phyloP scores from a whole-genome alignment of 2,329 filamentous ascomycete genomes.

The Neocatenulostroma microsporum region DNA sequence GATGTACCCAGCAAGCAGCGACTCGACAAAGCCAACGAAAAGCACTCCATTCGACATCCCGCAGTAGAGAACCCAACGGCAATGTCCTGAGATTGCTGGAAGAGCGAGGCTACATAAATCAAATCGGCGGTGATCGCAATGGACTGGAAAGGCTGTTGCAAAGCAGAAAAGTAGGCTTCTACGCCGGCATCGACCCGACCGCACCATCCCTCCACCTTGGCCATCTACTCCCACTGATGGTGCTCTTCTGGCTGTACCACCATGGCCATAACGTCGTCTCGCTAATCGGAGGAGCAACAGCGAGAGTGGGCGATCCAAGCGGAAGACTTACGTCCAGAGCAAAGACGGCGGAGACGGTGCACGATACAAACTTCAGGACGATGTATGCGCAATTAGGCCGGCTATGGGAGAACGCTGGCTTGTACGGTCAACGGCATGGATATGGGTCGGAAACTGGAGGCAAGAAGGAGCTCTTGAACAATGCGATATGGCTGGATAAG shows the following conservation, averaged over 20 bases:
- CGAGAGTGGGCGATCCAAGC: slow-evolving; percentile 70
- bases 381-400: slow-evolving; percentile 63
- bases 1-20: neutral
- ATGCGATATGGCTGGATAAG: slow-evolving; percentile 72
- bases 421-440: slow-evolving; percentile 57
- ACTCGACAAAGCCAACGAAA: neutral
- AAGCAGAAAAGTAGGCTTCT: slow-evolving; percentile 60
- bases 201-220: slow-evolving; percentile 72
- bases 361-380: slow-evolving; percentile 57
- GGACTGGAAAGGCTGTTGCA: slow-evolving; percentile 58
- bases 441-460: slow-evolving; percentile 50
- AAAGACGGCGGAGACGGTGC: slow-evolving; percentile 44
- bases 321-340: slow-evolving; percentile 57
- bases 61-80: too few relatives aligned
- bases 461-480: slow-evolving; percentile 65
- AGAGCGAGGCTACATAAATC: slow-evolving; percentile 65
- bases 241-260: slow-evolving; percentile 75
- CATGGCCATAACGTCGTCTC: slow-evolving; percentile 62
- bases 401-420: slow-evolving; percentile 67
- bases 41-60: neutral
- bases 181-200: slow-evolving; percentile 77
- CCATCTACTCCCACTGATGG: slow-evolving; percentile 74
- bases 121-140: slow-evolving; percentile 53
- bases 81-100: slow-evolving; percentile 54
- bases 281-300: slow-evolving; percentile 58